Percentiles rank a stretch among this genome's conserved stretches.
These are phyloP conservation scores for Pseudocercospora cruenta DNA, from an alignment of 2,329 filamentous ascomycete genomes.

Conservation along the genomic window DNA sequence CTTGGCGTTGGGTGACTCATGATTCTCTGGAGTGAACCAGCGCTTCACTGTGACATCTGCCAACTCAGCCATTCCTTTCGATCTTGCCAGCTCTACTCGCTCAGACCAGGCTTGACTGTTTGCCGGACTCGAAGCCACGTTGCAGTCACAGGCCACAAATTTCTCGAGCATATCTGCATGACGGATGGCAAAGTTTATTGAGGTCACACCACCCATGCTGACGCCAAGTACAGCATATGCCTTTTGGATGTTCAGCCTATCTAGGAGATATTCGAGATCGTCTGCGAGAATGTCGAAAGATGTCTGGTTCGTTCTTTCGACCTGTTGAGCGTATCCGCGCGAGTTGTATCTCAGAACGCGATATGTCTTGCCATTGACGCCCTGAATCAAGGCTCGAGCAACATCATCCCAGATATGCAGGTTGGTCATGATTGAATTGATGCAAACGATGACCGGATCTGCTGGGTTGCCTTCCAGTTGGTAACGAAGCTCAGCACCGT, in stretches of 20 bases:
- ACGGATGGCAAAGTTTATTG: conserved; percentile 71
- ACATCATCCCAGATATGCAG: conserved; percentile 81
- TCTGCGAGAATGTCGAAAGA: conserved; percentile 67
- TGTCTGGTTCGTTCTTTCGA: conserved; percentile 47
- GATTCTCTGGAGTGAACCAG: conserved; percentile 70
- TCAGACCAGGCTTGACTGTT: conserved; percentile 82
- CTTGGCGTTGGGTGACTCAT: conserved; percentile 60
- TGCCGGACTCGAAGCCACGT: conserved; percentile 68
- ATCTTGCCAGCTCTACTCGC: conserved; percentile 65
- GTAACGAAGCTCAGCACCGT: conserved; percentile 72
- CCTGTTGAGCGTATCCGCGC: conserved; percentile 64
- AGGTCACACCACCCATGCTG: conserved; percentile 78
- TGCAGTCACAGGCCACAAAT: conserved; percentile 80
- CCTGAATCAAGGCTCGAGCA: conserved; percentile 60
- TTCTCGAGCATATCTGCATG: conserved; percentile 62
- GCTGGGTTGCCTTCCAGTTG: conserved; percentile 72
- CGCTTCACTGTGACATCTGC: conserved; percentile 72
- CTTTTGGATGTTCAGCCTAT: conserved; percentile 68
- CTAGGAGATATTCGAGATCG: conserved; percentile 69
- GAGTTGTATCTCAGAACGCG: conserved; percentile 77
- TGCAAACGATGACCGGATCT: conserved; percentile 74
- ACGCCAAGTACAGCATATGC: conserved; percentile 74
- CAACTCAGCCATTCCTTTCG: conserved; percentile 51
- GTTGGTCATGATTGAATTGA: conserved; percentile 79
- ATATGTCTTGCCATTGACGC: conserved; percentile 62